Evolutionary conservation across 1,284 basidiomycete species (phyloP), one percentile per base, ranked within the genome.

Genomic region (Pholiota adiposa): DNA sequence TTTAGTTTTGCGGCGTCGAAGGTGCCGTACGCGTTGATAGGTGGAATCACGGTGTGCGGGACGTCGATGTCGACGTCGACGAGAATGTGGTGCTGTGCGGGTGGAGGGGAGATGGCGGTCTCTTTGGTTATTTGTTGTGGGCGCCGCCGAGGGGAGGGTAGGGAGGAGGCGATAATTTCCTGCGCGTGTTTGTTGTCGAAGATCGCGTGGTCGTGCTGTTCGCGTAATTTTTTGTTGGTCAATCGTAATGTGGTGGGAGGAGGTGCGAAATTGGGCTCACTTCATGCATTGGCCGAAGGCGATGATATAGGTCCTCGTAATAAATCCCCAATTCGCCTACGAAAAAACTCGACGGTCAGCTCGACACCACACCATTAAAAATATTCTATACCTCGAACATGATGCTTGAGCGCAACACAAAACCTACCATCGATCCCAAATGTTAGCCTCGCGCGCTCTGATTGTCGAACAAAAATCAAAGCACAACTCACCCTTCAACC

Each of bases 391-490:
- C 83, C 83, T 67, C 87, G 77, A 25, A 89, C 70, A 68, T 88
- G 85, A 67, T 89, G 87, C 67, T 89, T 89, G n/a, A 88, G 60
- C 0, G 87, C 78, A 19, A 88, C 77, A 4, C 80, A 74, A 63
- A 83, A 87, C 1, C 85, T 87, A 80, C n/a, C n/a, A n/a, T n/a
- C n/a, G n/a, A n/a, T n/a, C n/a, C n/a, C n/a, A n/a, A n/a, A n/a
- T n/a, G n/a, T n/a, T n/a, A n/a, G n/a, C n/a, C n/a, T n/a, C n/a
- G n/a, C n/a, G n/a, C n/a, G n/a, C n/a, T n/a, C n/a, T n/a, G n/a
- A n/a, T n/a, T n/a, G n/a, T n/a, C n/a, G n/a, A n/a, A n/a, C n/a
- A n/a, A n/a, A n/a, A n/a, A n/a, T n/a, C n/a, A n/a, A n/a, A 12
- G 43, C 46, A 18, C 18, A 16, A 69, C 79, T 48, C 61, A 85